Percentiles rank a stretch among this genome's conserved stretches.
Evolutionary conservation across 2,329 filamentous ascomycete species (phyloP).

Genomic region (Fonsecaea erecta): DNA sequence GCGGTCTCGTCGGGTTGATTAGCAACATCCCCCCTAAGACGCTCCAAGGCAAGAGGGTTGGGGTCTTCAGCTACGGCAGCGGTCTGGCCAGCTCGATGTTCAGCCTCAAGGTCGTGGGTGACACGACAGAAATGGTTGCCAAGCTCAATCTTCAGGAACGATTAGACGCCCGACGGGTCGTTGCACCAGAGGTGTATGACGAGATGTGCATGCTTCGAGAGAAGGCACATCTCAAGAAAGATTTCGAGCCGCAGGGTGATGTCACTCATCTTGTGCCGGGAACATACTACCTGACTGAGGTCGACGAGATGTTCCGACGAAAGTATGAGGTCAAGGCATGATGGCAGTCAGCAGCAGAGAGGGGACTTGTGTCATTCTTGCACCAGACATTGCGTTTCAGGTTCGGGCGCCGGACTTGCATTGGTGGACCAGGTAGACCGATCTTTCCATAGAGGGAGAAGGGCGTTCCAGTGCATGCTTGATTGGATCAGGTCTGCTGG

Average conservation of each 20-base stretch:
- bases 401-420: constrained; percentile 26
- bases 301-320: constrained; percentile 86
- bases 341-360: constrained; percentile 23
- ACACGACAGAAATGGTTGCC: constrained; percentile 69
- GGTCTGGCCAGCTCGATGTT: constrained; percentile 76
- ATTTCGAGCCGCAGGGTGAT: constrained; percentile 72
- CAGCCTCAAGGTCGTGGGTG: constrained; percentile 68
- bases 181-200: constrained; percentile 75
- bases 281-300: constrained; percentile 77
- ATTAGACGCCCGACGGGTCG: constrained; percentile 67
- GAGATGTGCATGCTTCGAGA: constrained; percentile 81
- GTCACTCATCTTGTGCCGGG: constrained; percentile 67
- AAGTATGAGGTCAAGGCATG: constrained; percentile 77
- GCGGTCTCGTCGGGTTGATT: constrained; percentile 64
- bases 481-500: constrained; percentile 16
- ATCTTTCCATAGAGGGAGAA: constrained; percentile 16
- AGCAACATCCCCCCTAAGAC: constrained; percentile 65
- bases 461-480: constrained; percentile 17
- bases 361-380: constrained; percentile 22
- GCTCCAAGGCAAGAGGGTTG: constrained; percentile 73
- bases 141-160: constrained; percentile 71
- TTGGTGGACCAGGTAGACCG: constrained; percentile 27
- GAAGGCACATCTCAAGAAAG: constrained; percentile 81
- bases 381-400: constrained; percentile 30
- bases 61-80: constrained; percentile 78